Evolutionary conservation across 345 rosid species (phyloP), one percentile per base, ranked within the genome.

Genomic region (Firmiana major): DNA sequence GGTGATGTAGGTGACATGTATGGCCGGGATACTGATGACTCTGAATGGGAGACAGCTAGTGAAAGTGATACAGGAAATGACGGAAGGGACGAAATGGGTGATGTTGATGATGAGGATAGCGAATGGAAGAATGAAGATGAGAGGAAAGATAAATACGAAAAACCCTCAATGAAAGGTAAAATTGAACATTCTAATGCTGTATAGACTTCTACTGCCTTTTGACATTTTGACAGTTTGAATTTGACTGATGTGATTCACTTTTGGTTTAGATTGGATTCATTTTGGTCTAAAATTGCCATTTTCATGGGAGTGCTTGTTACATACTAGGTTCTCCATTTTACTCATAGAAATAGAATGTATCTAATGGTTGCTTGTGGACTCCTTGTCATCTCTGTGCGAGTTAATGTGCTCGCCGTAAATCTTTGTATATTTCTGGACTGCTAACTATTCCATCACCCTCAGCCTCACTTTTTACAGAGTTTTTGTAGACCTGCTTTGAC

Each of bases 41-140:
- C 99, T 1, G 99, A 93, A 55, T 96, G 99, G 99, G 98, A 96
- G 79, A 96, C 98, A 24, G 99, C 93, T 0, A 96, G 98, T 51
- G 99, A 91, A 84, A 96, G 98, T 40, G 98, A 96, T 77, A 90
- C 89, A 46, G 99, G 94, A 81, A 88, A 92, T 78, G 97, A 92
- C 48, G 95, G 92, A 65, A 85, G 93, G 79, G 94, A 86, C 78
- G 89, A 86, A 78, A 86, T 91, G 89, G 93, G 89, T 17, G 89
- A 88, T 55, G 97, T 89, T 19, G 95, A 89, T 1, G 93, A 89
- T 0, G 91, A 89, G 6, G 91, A 90, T 82, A 84, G 84, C 1
- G 96, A 89, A 58, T 90, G 93, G 84, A 90, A 83, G 83, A 83
- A 77, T 12, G 91, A 86, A 19, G 89, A 86, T 81, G 92, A 85